A percentile compares a stretch with the other conserved stretches of the same genome.
Conservation (phyloP, 805 yeast genomes). For the Blastobotrys chiropterorum region DNA sequence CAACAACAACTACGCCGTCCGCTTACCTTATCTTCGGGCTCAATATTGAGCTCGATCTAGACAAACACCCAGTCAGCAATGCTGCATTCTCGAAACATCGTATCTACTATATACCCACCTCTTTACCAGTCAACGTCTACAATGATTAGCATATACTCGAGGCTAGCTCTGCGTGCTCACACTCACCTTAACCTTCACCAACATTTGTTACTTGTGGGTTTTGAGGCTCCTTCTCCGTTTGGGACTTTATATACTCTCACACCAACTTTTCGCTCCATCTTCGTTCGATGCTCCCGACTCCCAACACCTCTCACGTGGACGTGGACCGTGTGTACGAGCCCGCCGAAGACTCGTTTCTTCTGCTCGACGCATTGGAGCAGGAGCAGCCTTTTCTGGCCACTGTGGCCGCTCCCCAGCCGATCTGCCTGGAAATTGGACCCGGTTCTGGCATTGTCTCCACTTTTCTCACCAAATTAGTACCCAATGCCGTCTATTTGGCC, state of each 20-base stretch:
- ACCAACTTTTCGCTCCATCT: neutral
- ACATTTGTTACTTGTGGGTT: slow-evolving; percentile 38
- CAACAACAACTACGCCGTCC: neutral
- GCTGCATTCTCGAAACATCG: too few relatives aligned
- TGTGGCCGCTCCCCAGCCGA: slow-evolving; percentile 31
- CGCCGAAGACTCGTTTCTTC: slow-evolving; percentile 82
- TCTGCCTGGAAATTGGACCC: slow-evolving; percentile 79
- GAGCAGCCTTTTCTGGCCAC: slow-evolving; percentile 37
- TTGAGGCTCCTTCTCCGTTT: neutral
- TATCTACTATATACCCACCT: slow-evolving; percentile 36
- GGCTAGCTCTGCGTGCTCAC: too few relatives aligned
- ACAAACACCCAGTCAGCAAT: neutral
- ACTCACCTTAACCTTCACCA: slow-evolving; percentile 57
- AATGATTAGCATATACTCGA: neutral
- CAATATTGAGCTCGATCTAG: slow-evolving; percentile 66
- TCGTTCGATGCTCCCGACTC: slow-evolving; percentile 69
- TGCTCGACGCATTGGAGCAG: slow-evolving; percentile 72
- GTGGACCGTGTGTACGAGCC: slow-evolving; percentile 86
- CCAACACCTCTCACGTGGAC: slow-evolving; percentile 49
- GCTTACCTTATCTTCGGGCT: slow-evolving; percentile 56
- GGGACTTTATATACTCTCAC: neutral
- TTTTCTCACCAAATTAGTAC: slow-evolving; percentile 56
- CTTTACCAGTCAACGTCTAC: slow-evolving; percentile 73
- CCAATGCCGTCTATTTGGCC: slow-evolving; percentile 50
- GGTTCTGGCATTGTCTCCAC: slow-evolving; percentile 90